Percentiles rank a stretch among this genome's conserved stretches.
Evolutionary conservation across 495 filamentous ascomycete genomes (phyloP).

Genomic region (Neurospora africana): DNA sequence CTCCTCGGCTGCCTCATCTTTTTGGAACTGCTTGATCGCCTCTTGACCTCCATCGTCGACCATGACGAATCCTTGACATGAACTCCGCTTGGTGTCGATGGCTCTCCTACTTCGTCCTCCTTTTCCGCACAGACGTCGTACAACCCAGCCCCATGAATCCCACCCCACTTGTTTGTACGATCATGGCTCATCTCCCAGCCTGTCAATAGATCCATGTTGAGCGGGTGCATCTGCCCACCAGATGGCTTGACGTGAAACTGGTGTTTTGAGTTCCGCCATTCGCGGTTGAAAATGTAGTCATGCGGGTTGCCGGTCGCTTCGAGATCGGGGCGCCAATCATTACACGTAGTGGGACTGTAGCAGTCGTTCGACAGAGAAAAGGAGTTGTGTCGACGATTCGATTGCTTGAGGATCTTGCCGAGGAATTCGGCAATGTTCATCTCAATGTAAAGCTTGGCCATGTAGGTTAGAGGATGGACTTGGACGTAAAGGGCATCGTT

Average conservation of each 20-base stretch:
- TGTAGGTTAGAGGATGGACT: slow-evolving; percentile 41
- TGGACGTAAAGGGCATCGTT: slow-evolving; percentile 34
- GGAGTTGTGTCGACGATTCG: not conserved
- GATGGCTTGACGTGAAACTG: not conserved
- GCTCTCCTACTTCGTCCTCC: not conserved
- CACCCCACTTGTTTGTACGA: not conserved
- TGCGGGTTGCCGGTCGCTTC: not conserved
- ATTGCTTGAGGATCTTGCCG: slow-evolving; percentile 21
- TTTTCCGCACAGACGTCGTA: not conserved
- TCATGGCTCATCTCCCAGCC: not conserved
- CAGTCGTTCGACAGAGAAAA: not conserved
- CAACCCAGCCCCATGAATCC: not conserved
- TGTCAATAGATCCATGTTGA: slow-evolving; percentile 3
- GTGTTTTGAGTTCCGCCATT: slow-evolving; percentile 3
- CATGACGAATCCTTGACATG: not conserved
- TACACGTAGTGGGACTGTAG: not conserved
- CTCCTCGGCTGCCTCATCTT: not conserved
- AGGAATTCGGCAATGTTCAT: slow-evolving; percentile 45
- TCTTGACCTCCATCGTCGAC: not conserved
- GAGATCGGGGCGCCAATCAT: not conserved
- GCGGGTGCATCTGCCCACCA: slow-evolving; percentile 10
- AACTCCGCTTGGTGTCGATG: not conserved
- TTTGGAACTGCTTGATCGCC: not conserved
- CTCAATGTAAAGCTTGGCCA: slow-evolving; percentile 43
- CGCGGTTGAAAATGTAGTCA: not conserved